Evolutionary conservation across 768 basidiomycete genomes (phyloP), one percentile per base, ranked within the genome.

Genomic region (Hysterangium stoloniferum): DNA sequence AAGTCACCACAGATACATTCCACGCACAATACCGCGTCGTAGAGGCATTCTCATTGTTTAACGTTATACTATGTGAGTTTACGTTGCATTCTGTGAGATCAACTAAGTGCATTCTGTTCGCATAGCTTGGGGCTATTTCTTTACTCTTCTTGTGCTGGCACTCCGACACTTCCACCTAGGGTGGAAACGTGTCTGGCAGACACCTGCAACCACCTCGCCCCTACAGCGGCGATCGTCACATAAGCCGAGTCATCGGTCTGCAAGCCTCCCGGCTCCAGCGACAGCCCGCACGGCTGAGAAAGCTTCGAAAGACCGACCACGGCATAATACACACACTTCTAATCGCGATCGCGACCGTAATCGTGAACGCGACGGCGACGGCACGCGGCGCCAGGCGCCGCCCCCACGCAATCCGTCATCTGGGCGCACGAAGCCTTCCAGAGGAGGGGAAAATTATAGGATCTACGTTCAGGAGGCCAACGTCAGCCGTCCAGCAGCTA

Each of bases 21-120:
- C 88, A 88, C 57, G 86, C 87, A n/a, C 88, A 89, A 71, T 90
- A 89, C 63, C 79, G 82, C 25, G 87, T 89, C 17, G 71, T 91
- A 53, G 85, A 81, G 64, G 78, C 82, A 15, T 90, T 90, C 66
- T 79, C 88, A 5, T 66, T 90, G 49, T 79, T 91, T 64, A 90
- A 89, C 58, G 79, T 83, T 44, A 71, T 74, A 36, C 73, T 91
- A 4, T 68, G 87, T 83, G 64, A 52, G 82, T 70, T 5, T 20
- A 43, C 74, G 73, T 74, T 70, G 37, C 66, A 67, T 40, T 66
- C 64, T 52, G 61, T 73, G 28, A 58, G 58, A 25, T 61, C 74
- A 13, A 63, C 70, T 38, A 62, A 69, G 56, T 64, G 22, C 48
- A 8, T 42, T 28, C 41, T 19, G 40, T n/a, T 50, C 42, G 53